Evolutionary conservation across 2,329 filamentous ascomycete species (phyloP).

Genomic region (Mycosphaerella sp.): DNA sequence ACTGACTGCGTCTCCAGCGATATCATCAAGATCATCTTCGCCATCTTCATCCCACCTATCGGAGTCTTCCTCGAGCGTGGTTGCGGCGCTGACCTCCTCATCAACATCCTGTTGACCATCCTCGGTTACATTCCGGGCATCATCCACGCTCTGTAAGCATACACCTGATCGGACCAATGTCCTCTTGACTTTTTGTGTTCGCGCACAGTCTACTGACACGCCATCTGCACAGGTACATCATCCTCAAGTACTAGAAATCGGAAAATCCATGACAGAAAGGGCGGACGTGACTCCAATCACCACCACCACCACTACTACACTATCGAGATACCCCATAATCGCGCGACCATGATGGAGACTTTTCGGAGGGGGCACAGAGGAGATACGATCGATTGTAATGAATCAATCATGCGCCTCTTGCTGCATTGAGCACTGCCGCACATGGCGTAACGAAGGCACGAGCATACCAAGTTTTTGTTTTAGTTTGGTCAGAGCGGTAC

Average conservation of each 20-base stretch:
- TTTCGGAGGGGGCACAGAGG: background rate
- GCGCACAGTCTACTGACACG: background rate
- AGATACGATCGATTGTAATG: background rate
- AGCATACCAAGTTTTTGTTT: conserved; percentile 1
- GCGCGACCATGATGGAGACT: conserved; percentile 2
- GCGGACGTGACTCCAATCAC: too few species aligned
- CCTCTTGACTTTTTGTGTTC: background rate
- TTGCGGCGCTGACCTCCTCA: conserved; percentile 78
- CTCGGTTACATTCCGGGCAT: conserved; percentile 59
- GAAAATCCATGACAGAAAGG: background rate
- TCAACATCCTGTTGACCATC: conserved; percentile 80
- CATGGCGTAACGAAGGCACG: conserved; percentile 7
- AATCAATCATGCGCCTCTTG: background rate
- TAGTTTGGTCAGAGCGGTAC: background rate
- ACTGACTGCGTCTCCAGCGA: conserved; percentile 45
- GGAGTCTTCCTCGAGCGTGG: conserved; percentile 93
- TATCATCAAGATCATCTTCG: conserved; percentile 78
- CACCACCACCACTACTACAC: too few species aligned
- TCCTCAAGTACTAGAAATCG: conserved; percentile 69
- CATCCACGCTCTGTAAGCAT: conserved; percentile 76
- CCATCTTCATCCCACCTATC: conserved; percentile 80
- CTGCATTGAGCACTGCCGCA: conserved; percentile 2
- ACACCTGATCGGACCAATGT: too few species aligned
- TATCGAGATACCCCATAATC: conserved; percentile 1
- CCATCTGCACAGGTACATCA: conserved; percentile 61